These are phyloP conservation scores for Kodamaea kaohsiungensis DNA, from an alignment of 805 yeast genomes.

Conservation along the genomic window DNA sequence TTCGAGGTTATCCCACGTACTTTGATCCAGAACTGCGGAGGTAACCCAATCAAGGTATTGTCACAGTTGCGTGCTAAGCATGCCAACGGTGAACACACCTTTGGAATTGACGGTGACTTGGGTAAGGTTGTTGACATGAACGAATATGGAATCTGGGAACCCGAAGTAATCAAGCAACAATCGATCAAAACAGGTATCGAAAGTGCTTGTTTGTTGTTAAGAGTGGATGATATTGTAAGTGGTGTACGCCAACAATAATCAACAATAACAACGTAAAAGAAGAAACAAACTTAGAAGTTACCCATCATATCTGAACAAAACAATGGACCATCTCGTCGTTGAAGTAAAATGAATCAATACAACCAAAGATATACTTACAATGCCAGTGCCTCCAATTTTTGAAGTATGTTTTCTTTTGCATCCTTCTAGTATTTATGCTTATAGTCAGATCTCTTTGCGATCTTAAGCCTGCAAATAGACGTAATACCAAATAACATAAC, in stretches of 20 bases:
- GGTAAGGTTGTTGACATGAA: conserved; percentile 97
- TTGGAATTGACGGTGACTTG: conserved; percentile 91
- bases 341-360: too few relatives aligned
- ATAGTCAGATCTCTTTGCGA: conserved; percentile 1
- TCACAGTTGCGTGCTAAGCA: conserved; percentile 95
- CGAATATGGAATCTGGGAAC: conserved; percentile 98
- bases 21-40: conserved; percentile 96
- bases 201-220: conserved; percentile 88
- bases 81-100: conserved; percentile 82
- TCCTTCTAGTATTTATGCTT: neutral
- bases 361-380: neutral
- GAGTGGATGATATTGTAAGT: conserved; percentile 97
- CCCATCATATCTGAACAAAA: too few relatives aligned
- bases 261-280: too few relatives aligned
- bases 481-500: neutral
- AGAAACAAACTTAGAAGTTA: neutral
- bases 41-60: conserved; percentile 86
- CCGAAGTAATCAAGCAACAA: conserved; percentile 96
- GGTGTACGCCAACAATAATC: conserved; percentile 64
- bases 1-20: conserved; percentile 98
- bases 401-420: neutral
- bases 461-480: conserved; percentile 1
- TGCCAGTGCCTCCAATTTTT: neutral
- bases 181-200: conserved; percentile 97
- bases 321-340: too few relatives aligned